Evolutionary conservation across 2,329 filamentous ascomycete genomes (phyloP).

Genomic region (Claviceps arundinis): DNA sequence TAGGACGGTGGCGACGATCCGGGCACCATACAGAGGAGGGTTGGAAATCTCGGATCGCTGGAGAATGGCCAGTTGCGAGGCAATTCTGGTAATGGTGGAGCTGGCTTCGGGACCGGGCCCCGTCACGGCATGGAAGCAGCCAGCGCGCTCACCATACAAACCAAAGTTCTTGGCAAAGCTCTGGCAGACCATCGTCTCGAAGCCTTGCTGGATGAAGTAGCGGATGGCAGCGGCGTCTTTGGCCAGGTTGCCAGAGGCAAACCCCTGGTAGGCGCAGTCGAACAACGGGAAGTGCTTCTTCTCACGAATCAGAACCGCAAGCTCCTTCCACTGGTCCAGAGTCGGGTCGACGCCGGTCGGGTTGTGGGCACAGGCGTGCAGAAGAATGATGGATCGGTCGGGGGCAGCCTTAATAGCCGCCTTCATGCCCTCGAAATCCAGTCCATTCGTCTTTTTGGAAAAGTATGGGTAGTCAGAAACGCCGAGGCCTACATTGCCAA

Average conservation of each 20-base stretch:
- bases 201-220: conserved; percentile 85
- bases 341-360: conserved; percentile 95
- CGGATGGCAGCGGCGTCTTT: conserved; percentile 85
- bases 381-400: conserved; percentile 69
- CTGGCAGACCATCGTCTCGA: conserved; percentile 79
- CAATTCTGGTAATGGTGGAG: conserved; percentile 50
- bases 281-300: conserved; percentile 95
- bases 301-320: conserved; percentile 61
- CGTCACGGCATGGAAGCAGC: conserved; percentile 89
- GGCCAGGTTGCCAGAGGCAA: conserved; percentile 79
- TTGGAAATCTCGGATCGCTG: conserved; percentile 97
- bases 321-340: conserved; percentile 83
- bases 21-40: conserved; percentile 84
- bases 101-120: conserved; percentile 54
- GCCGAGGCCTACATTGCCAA: conserved; percentile 71
- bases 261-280: conserved; percentile 94
- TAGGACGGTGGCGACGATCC: conserved; percentile 72
- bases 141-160: conserved; percentile 89
- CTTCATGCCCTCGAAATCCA: conserved; percentile 87
- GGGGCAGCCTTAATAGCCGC: conserved; percentile 55
- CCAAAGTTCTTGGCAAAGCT: conserved; percentile 98
- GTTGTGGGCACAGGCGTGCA: conserved; percentile 96
- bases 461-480: conserved; percentile 90
- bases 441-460: conserved; percentile 71
- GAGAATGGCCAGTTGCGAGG: conserved; percentile 81